Conservation (phyloP, 331 rosid genomes). For the Rhamnella rubrinervis region DNA sequence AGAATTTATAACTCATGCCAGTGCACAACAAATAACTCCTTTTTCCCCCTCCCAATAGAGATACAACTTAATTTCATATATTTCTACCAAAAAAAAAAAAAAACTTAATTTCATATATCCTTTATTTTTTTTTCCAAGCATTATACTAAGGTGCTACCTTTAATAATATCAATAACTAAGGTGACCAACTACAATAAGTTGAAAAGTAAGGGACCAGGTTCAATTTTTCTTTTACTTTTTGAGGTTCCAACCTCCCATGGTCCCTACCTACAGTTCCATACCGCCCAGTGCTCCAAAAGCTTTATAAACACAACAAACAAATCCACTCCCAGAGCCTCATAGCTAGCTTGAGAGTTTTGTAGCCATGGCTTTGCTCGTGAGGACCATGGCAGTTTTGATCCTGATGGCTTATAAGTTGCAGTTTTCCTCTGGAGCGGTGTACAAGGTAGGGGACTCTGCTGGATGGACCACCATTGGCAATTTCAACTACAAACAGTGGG, state of each 20-base stretch:
- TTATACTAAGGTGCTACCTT: not conserved
- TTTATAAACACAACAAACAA: constrained; percentile 31
- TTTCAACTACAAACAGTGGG: constrained; percentile 65
- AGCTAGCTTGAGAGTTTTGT: constrained; percentile 5
- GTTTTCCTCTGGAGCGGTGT: constrained; percentile 47
- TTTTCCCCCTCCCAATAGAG: too few species aligned
- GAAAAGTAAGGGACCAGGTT: not conserved
- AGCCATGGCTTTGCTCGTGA: constrained; percentile 43
- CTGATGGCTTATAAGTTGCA: constrained; percentile 23
- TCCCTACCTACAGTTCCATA: constrained; percentile 1
- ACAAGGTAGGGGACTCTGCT: constrained; percentile 74
- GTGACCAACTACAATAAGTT: not conserved
- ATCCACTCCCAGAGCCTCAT: constrained; percentile 11
- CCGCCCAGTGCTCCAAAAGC: constrained; percentile 24
- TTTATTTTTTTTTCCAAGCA: too few species aligned
- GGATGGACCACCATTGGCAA: constrained; percentile 77
- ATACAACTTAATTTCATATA: too few species aligned
- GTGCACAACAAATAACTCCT: too few species aligned
- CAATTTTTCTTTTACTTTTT: not conserved
- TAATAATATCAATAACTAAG: constrained; percentile 15
- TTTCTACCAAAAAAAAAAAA: too few species aligned
- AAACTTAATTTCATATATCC: too few species aligned
- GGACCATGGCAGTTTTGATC: constrained; percentile 26
- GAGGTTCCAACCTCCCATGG: constrained; percentile 32
- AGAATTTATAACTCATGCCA: too few species aligned